These are phyloP conservation scores for Gracilaria domingensis DNA, from an alignment of 23 red algal genomes.

Conservation along the genomic window DNA sequence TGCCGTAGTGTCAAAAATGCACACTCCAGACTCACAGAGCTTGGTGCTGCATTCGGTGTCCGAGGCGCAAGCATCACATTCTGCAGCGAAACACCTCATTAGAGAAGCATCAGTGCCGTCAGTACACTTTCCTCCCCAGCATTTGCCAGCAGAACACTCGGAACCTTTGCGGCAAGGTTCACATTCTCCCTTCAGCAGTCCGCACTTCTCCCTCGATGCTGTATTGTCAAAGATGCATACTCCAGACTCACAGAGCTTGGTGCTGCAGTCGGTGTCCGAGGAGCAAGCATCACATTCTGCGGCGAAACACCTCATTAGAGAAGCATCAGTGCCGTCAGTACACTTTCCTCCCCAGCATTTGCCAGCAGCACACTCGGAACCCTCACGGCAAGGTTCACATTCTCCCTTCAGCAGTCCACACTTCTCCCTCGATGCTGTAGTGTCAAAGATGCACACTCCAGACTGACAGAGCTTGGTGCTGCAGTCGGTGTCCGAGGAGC, in stretches of 20 bases:
- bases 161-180: background rate
- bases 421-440: background rate
- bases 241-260: background rate
- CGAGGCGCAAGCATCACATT: conserved; percentile 41
- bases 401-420: conserved; percentile 26
- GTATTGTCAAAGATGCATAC: conserved; percentile 29
- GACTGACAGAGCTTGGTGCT: background rate
- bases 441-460: conserved; percentile 34
- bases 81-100: conserved; percentile 27
- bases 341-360: conserved; percentile 51
- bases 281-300: conserved; percentile 42
- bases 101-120: background rate
- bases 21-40: conserved; percentile 20
- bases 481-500: conserved; percentile 22
- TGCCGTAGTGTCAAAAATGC: conserved; percentile 11
- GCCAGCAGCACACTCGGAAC: background rate
- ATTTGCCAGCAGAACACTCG: background rate
- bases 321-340: background rate
- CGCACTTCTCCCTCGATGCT: conserved; percentile 19
- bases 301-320: conserved; percentile 12
- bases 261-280: conserved; percentile 26
- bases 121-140: conserved; percentile 17
- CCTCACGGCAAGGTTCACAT: background rate
- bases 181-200: conserved; percentile 4
- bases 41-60: background rate